Percentiles rank a stretch among this genome's conserved stretches.
phyloP scores from a whole-genome alignment of 345 rosid genomes.

The Salix viminalis region DNA sequence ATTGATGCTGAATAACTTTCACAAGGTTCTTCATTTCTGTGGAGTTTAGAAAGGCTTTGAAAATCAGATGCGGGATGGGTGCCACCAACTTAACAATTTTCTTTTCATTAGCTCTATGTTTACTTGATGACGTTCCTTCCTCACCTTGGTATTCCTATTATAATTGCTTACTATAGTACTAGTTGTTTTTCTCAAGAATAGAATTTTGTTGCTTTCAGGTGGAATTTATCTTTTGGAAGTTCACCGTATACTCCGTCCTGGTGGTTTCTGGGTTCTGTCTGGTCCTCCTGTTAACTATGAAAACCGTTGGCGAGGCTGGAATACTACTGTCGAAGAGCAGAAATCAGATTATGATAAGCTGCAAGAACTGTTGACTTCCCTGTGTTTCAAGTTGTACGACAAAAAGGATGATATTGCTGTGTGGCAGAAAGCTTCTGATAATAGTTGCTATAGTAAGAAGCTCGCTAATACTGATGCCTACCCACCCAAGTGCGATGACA shows the following conservation, averaged over 20 bases:
- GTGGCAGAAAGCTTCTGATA: conserved; percentile 82
- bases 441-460: conserved; percentile 61
- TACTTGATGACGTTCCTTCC: neutral
- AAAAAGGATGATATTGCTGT: conserved; percentile 92
- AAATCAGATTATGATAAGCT: conserved; percentile 80
- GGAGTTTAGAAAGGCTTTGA: neutral
- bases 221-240: conserved; percentile 89
- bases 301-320: conserved; percentile 93
- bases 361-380: conserved; percentile 64
- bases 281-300: conserved; percentile 97
- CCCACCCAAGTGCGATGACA: conserved; percentile 90
- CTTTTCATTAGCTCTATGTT: neutral
- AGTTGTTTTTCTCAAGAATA: conserved; percentile 5
- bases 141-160: neutral
- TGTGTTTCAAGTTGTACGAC: conserved; percentile 88
- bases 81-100: neutral
- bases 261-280: conserved; percentile 97
- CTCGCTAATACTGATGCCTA: conserved; percentile 64
- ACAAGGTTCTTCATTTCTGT: neutral
- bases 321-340: conserved; percentile 90
- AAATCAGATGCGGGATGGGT: neutral
- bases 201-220: conserved; percentile 46
- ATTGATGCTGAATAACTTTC: neutral
- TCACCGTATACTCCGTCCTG: conserved; percentile 92
- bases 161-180: neutral